phyloP scores from a whole-genome alignment of 768 basidiomycete species.

The Lyophyllum semitale region DNA sequence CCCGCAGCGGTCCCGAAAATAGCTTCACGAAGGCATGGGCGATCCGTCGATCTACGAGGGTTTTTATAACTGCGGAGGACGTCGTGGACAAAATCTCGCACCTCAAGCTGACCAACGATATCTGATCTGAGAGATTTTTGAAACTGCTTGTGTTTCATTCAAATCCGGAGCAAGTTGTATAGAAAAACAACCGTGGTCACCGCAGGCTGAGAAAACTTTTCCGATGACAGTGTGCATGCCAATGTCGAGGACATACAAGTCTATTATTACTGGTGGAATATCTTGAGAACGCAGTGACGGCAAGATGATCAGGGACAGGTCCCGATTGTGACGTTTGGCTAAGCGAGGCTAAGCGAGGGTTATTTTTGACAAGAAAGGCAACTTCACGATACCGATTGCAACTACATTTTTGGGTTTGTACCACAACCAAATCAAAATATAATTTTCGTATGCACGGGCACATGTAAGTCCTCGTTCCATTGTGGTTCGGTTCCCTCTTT shows the following conservation, averaged over 20 bases:
- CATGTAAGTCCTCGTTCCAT: constrained; percentile 17
- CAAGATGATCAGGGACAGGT: neutral
- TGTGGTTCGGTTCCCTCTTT: constrained; percentile 6
- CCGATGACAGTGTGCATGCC: neutral
- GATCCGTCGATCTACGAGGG: too few relatives aligned
- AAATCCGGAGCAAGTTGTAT: too few relatives aligned
- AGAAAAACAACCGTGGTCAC: too few relatives aligned
- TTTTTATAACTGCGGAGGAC: too few relatives aligned
- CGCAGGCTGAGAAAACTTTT: neutral
- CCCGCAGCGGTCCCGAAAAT: too few relatives aligned
- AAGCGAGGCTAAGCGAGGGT: neutral
- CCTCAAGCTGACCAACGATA: too few relatives aligned
- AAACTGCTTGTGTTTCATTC: too few relatives aligned
- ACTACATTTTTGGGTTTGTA: constrained; percentile 13
- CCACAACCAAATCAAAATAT: constrained; percentile 16
- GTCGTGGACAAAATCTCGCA: too few relatives aligned
- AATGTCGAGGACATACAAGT: neutral
- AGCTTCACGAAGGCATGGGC: too few relatives aligned
- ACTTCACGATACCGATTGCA: constrained; percentile 6
- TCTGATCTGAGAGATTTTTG: too few relatives aligned
- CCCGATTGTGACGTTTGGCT: neutral
- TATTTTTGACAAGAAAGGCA: constrained; percentile 16
- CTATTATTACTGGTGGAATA: neutral
- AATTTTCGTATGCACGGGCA: constrained; percentile 20
- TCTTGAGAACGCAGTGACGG: neutral